Conservation (phyloP, 129 eudicot species). For the Helianthus tuberosus region DNA sequence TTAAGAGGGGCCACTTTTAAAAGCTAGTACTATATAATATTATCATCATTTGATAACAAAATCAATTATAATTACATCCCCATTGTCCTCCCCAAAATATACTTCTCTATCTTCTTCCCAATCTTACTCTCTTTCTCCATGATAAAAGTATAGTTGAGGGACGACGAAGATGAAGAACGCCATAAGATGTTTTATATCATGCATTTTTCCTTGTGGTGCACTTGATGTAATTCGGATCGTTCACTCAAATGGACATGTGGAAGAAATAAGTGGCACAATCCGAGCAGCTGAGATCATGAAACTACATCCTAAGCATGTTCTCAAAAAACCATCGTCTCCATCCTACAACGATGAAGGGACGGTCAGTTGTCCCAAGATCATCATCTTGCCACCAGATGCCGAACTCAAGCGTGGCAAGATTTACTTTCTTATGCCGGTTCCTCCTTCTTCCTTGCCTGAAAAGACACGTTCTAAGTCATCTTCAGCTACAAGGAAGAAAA, state of each 20-base stretch:
- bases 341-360: constrained; percentile 43
- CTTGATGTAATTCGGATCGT: constrained; percentile 91
- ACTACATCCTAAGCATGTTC: constrained; percentile 74
- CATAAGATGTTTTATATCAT: constrained; percentile 90
- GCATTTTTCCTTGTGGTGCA: constrained; percentile 94
- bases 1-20: constrained; percentile 29
- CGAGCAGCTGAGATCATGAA: constrained; percentile 75
- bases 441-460: constrained; percentile 46
- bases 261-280: constrained; percentile 68
- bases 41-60: constrained; percentile 31
- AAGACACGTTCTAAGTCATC: constrained; percentile 39
- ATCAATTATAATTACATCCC: constrained; percentile 23
- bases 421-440: constrained; percentile 80
- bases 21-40: constrained; percentile 32
- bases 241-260: constrained; percentile 81
- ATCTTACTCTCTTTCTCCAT: constrained; percentile 33
- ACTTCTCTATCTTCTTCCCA: constrained; percentile 24
- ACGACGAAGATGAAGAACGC: constrained; percentile 54
- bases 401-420: constrained; percentile 91
- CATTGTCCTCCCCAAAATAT: constrained; percentile 24
- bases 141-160: constrained; percentile 28
- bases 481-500: constrained; percentile 39
- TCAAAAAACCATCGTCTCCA: constrained; percentile 68
- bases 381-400: constrained; percentile 83
- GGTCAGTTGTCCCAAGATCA: constrained; percentile 55